Evolutionary conservation across 1,284 basidiomycete genomes (phyloP).

Genomic region (Megacollybia platyphylla): DNA sequence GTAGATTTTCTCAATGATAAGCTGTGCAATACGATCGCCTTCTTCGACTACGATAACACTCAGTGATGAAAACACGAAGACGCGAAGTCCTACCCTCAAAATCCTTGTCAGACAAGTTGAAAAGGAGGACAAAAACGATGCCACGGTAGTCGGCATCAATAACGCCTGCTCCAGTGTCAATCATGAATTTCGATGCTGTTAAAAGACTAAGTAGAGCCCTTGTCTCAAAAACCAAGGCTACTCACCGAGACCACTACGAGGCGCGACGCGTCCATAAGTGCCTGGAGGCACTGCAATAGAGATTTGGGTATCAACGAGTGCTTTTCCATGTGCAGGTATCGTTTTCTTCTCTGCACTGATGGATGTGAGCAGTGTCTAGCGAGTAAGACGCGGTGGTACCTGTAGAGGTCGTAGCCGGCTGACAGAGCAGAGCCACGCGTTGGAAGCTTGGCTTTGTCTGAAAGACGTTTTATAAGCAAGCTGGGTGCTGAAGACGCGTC

Average conservation of each 20-base stretch:
- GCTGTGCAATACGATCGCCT: constrained; percentile 90
- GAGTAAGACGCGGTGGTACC: constrained; percentile 27
- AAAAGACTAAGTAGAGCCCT: not conserved
- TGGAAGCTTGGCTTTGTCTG: constrained; percentile 74
- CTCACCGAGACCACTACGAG: constrained; percentile 85
- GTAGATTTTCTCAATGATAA: constrained; percentile 86
- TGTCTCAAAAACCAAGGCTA: constrained; percentile 2
- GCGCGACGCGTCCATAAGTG: constrained; percentile 93
- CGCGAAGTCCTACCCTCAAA: constrained; percentile 58
- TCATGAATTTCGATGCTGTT: constrained; percentile 89
- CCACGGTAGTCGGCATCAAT: constrained; percentile 96
- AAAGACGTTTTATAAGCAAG: constrained; percentile 80
- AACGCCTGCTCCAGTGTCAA: constrained; percentile 94
- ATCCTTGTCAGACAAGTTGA: constrained; percentile 84
- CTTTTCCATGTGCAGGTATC: constrained; percentile 80
- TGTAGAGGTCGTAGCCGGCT: constrained; percentile 93
- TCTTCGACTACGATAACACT: constrained; percentile 50
- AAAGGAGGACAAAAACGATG: constrained; percentile 84
- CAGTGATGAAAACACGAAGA: not conserved
- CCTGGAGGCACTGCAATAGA: constrained; percentile 87
- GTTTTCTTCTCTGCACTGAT: constrained; percentile 64
- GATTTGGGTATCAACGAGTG: constrained; percentile 81
- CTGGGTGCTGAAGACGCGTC: constrained; percentile 23
- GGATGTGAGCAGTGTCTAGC: constrained; percentile 4
- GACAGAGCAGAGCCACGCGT: constrained; percentile 79